Conservation (phyloP, 1,139 yeast genomes). For the Citeromyces hawaiiensis region DNA sequence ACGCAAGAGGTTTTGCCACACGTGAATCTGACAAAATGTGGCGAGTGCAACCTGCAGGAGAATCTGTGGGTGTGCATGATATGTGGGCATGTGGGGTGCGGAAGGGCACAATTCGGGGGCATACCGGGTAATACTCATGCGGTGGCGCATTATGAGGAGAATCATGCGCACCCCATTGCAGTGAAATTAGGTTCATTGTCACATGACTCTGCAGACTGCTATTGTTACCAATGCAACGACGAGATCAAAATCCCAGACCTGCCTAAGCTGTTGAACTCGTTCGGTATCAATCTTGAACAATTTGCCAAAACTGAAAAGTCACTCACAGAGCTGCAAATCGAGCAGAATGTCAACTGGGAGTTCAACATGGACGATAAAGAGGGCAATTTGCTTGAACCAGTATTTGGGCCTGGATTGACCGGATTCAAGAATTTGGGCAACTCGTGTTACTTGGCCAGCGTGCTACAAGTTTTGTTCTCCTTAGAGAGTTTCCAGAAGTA, state of each 20-base stretch:
- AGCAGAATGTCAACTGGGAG: conserved; percentile 89
- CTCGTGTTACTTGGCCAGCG: conserved; percentile 82
- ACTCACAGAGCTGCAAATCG: conserved; percentile 78
- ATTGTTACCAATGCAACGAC: conserved; percentile 81
- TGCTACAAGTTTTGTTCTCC: conserved; percentile 56
- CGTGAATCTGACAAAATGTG: conserved; percentile 36
- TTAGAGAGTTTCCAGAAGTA: conserved; percentile 13
- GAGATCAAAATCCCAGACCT: conserved; percentile 70
- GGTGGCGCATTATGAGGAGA: conserved; percentile 43
- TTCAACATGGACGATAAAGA: conserved; percentile 65
- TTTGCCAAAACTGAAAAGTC: conserved; percentile 68
- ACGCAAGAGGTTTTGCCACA: conserved; percentile 20
- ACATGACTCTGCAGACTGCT: conserved; percentile 61
- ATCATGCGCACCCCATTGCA: conserved; percentile 62
- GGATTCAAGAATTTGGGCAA: conserved; percentile 88
- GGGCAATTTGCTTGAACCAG: conserved; percentile 52
- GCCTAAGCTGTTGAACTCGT: conserved; percentile 32
- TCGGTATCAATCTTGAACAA: conserved; percentile 54
- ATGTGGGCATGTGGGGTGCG: conserved; percentile 88
- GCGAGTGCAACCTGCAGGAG: conserved; percentile 52
- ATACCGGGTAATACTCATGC: conserved; percentile 91
- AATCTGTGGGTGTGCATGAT: conserved; percentile 87
- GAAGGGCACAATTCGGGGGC: conserved; percentile 88
- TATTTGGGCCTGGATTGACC: conserved; percentile 58
- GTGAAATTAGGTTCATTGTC: conserved; percentile 85